Evolutionary conservation across 2,329 filamentous ascomycete species (phyloP).

Genomic region (Penicillium sp.): DNA sequence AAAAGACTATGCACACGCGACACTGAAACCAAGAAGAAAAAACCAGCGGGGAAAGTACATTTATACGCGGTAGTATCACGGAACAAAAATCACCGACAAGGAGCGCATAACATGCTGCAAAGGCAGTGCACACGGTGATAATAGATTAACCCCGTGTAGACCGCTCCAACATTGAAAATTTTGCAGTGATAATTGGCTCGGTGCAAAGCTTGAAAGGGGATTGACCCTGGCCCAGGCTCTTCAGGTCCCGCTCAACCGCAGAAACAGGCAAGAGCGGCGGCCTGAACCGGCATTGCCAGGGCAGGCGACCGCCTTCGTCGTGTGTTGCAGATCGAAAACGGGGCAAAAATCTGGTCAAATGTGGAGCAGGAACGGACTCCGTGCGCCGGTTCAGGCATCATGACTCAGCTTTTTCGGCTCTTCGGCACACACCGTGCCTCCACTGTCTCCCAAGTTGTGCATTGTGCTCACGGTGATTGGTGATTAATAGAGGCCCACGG

Average conservation of each 20-base stretch:
- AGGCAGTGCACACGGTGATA: conserved; percentile 13
- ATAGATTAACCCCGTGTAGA: conserved; percentile 8
- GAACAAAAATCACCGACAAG: conserved; percentile 2
- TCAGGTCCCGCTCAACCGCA: neutral
- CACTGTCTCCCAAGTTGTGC: no score
- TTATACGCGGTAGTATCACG: conserved; percentile 4
- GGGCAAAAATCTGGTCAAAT: neutral
- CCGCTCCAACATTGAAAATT: neutral
- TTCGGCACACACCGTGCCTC: conserved; percentile 8
- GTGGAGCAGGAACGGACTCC: conserved; percentile 1
- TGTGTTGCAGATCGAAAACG: neutral
- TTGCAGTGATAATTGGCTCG: conserved; percentile 5
- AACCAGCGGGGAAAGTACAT: conserved; percentile 2
- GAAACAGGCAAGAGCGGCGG: neutral
- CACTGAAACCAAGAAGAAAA: neutral
- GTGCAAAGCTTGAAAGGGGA: neutral
- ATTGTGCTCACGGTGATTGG: no score
- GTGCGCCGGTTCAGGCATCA: neutral
- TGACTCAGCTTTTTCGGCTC: conserved; percentile 8
- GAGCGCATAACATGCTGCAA: conserved; percentile 8
- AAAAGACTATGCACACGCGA: neutral
- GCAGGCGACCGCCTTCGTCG: neutral
- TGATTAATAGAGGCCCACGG: no score
- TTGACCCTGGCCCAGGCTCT: neutral
- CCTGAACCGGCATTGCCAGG: conserved; percentile 11